phyloP scores from a whole-genome alignment of 176 grass and related monocot species.

The Hsuehochloa calcarea region DNA sequence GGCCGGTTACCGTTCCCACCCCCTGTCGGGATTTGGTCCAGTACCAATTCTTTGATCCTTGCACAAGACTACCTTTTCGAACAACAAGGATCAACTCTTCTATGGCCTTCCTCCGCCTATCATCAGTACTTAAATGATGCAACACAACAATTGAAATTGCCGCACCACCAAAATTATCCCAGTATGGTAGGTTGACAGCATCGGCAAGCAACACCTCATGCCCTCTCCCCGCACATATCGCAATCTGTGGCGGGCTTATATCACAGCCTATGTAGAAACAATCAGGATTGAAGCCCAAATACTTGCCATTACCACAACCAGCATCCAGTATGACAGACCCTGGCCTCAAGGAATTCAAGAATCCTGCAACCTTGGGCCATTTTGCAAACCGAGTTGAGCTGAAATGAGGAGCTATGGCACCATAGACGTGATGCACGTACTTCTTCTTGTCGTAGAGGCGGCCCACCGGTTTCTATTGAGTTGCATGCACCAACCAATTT shows the following conservation, averaged over 20 bases:
- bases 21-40: no score
- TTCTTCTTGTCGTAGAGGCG: conserved; percentile 28
- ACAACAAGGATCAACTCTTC: conserved; percentile 88
- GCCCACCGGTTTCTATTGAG: no score
- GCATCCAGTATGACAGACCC: conserved; percentile 81
- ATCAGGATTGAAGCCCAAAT: conserved; percentile 75
- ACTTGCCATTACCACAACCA: conserved; percentile 96
- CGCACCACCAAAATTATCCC: conserved; percentile 77
- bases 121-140: conserved; percentile 89
- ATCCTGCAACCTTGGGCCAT: conserved; percentile 88
- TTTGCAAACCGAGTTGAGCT: conserved; percentile 88
- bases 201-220: conserved; percentile 93
- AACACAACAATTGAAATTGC: conserved; percentile 89
- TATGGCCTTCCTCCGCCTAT: conserved; percentile 80
- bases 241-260: conserved; percentile 69
- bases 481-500: no score
- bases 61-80: conserved; percentile 72
- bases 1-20: no score
- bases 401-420: conserved; percentile 96
- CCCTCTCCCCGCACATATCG: conserved; percentile 69
- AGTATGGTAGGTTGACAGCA: conserved; percentile 85
- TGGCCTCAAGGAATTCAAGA: conserved; percentile 65
- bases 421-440: conserved; percentile 83
- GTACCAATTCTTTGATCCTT: no score
- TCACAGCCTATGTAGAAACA: conserved; percentile 90